Base-by-base conservation (phyloP, 108 stramenopile genomes). In the Pseudonitzschia delicatissima region DNA sequence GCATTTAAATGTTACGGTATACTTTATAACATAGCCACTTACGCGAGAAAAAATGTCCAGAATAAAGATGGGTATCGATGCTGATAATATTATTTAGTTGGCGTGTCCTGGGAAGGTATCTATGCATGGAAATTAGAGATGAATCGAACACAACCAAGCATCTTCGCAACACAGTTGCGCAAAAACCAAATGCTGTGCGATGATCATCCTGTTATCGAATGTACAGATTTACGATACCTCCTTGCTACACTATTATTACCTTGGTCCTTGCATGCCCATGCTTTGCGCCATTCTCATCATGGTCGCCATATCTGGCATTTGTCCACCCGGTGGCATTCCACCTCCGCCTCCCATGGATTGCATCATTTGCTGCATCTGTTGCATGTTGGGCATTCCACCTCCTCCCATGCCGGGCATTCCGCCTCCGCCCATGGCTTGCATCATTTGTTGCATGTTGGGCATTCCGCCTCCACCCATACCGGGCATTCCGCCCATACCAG, bases 181-280 rank as follows among this genome's bases (percentile, higher is more conserved):
- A 39, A 39, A 8, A 39, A 11, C 11, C 37, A 8, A 39, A 8
- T 39, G 37, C 6, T 8, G 37, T 39, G 37, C 37, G 37, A 39
- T 39, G 37, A 39, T 39, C 8, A 39, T 11, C 37, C 11, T 8
- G 37, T 11, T 39, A 11, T 39, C 37, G n/a, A n/a, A n/a, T n/a
- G 37, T 39, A 39, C 6, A 8, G 11, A 8, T 39, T 8, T 8
- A 39, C 11, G 11, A 23, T 53, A 28, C 21, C 23, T 65, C 73
- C 88, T 89, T 89, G 88, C 88, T 89, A 85, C 85, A 69, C 69
- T 33, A 42, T 47, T 45, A 52, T 63, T 89, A 89, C 77, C 88
- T 85, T 44, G 77, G 82, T 67, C 81, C 47, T 62, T 45, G 53
- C 62, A 71, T 67, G 11, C 69, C 74, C 75, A 81, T 77, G 21